Conservation (phyloP, 306 rosid genomes). For the Quercus robur region DNA sequence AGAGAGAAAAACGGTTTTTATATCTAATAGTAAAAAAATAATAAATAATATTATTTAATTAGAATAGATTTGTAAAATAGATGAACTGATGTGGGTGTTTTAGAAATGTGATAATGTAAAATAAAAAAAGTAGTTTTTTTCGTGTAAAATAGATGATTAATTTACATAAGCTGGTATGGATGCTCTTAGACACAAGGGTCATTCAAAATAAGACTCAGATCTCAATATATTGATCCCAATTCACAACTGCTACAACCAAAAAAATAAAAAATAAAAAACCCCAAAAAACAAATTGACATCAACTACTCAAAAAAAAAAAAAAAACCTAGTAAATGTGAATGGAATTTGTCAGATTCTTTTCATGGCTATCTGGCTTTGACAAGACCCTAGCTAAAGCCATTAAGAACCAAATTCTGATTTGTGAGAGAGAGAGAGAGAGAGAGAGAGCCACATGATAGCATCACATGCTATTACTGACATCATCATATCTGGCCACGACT, state of each 20-base stretch:
- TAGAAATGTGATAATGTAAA: no score
- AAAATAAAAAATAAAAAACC: background rate
- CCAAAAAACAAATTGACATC: no score
- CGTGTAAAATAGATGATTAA: no score
- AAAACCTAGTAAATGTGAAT: conserved; percentile 30
- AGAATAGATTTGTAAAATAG: no score
- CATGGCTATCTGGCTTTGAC: conserved; percentile 23
- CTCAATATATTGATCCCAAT: conserved; percentile 25
- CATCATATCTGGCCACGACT: conserved; percentile 68
- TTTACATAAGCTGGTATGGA: no score
- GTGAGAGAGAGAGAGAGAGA: conserved; percentile 2
- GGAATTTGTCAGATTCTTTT: conserved; percentile 36
- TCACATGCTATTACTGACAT: conserved; percentile 68
- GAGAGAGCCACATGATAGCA: conserved; percentile 50
- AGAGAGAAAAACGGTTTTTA: no score
- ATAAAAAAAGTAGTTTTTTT: no score
- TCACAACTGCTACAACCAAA: conserved; percentile 1
- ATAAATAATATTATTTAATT: no score
- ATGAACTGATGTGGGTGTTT: no score
- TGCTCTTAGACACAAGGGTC: background rate
- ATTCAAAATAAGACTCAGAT: conserved; percentile 19
- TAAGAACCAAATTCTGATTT: background rate
- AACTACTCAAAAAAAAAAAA: background rate
- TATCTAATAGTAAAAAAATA: no score
- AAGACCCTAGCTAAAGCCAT: conserved; percentile 17